Percentiles rank a stretch among this genome's conserved stretches.
Evolutionary conservation across 2,329 filamentous ascomycete genomes (phyloP).

Genomic region (Sporothrix inflata): DNA sequence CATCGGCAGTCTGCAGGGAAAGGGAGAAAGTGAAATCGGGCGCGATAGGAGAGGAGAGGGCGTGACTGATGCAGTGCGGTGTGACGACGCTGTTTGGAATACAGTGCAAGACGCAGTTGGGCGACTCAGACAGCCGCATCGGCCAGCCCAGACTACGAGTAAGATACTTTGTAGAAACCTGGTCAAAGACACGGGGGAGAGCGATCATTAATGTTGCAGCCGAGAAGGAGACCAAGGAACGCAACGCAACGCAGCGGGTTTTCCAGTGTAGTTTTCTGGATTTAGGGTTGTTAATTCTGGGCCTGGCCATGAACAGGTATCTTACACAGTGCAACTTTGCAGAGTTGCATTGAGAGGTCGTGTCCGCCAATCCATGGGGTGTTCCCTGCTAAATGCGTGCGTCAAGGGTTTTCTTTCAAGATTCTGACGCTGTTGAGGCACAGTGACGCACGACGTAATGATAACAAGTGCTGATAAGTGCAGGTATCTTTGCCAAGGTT

Average conservation of each 20-base stretch:
- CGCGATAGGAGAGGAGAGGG: neutral
- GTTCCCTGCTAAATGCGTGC: neutral
- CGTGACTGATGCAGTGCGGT: neutral
- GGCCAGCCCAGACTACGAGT: too few relatives aligned
- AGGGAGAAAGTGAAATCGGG: neutral
- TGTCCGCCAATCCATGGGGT: neutral
- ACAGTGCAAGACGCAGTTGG: neutral
- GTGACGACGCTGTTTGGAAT: conserved; percentile 12
- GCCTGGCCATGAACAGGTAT: neutral
- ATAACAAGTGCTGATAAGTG: conserved; percentile 10
- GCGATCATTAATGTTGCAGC: conserved; percentile 4
- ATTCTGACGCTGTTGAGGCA: neutral
- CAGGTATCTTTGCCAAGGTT: conserved; percentile 4
- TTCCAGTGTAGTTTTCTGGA: neutral
- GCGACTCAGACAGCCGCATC: neutral
- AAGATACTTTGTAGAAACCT: too few relatives aligned
- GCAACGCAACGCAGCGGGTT: neutral
- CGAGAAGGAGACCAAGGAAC: conserved; percentile 6
- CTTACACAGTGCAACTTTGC: neutral
- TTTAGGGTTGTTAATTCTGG: neutral
- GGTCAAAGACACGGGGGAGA: neutral
- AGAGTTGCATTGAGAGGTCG: conserved; percentile 11
- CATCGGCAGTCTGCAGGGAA: neutral
- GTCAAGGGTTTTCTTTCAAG: conserved; percentile 1
- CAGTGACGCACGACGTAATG: conserved; percentile 22